Base-by-base conservation (phyloP, 2,329 filamentous ascomycete species). In the Penicillium polonicum region DNA sequence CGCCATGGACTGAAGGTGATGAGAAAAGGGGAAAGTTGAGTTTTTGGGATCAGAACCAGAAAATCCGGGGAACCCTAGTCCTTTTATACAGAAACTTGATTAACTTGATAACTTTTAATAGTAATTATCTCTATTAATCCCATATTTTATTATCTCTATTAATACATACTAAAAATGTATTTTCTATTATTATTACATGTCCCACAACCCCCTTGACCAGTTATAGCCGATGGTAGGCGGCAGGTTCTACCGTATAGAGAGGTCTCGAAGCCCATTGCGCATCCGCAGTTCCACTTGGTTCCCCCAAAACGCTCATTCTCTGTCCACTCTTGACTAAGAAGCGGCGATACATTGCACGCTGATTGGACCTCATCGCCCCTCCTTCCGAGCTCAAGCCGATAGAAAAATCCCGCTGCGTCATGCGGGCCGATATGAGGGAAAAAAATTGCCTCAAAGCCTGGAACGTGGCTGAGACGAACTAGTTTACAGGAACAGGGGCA, bases 371-470 rank as follows among this genome's bases (percentile, higher is more conserved):
- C 17, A 59, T 38, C 58, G 61, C 61, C 64, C 64, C 61, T 65
- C 62, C 45, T 58, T 59, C 64, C 63, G 63, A 65, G 45, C 51
- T 36, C 52, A 60, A 60, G 59, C 63, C 64, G 61, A 33, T 44
- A 19, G 39, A 41, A 53, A 65, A 66, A 66, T 64, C 58, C 64
- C 64, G 63, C 62, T 65, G 64, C 65, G 65, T 67, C 65, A 67
- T 67, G 64, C 64, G 65, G 65, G 62, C 65, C 63, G 65, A 52
- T 36, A 33, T 43, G 39, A 45, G 12, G 3, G 8, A n/a, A 64
- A 65, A 63, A 39, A 66, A 67, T 66, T 67, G 60, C 65, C 65
- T 67, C 65, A 65, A 35, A 48, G 42, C 35, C 49, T 64, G 57
- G 57, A 60, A 55, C 48, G 57, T 50, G 54, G 49, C 55, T 60